phyloP scores from a whole-genome alignment of 225 moss, liverwort and hornwort species.

The Pseudisothecium myosuroides region DNA sequence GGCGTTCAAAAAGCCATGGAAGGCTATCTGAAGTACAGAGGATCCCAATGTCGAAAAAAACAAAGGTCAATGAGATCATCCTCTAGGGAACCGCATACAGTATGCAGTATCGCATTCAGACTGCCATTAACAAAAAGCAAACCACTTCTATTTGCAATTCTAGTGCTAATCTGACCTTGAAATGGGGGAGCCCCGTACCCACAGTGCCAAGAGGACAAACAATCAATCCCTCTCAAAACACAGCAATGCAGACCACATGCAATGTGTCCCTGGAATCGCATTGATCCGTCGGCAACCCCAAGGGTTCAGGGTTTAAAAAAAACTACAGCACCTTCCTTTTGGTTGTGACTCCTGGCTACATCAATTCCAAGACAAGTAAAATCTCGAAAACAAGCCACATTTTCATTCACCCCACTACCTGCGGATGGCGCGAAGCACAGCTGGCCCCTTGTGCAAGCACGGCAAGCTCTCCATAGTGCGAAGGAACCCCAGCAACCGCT shows the following conservation, averaged over 20 bases:
- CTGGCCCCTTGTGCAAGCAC: slow-evolving; percentile 50
- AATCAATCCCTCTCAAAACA: background rate
- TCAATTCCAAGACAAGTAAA: background rate
- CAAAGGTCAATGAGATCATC: too few relatives aligned
- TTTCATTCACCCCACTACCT: background rate
- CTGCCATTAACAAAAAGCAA: background rate
- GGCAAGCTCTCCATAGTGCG: slow-evolving; percentile 60
- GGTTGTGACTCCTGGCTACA: background rate
- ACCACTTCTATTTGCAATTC: background rate
- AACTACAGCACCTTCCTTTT: background rate
- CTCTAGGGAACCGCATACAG: too few relatives aligned
- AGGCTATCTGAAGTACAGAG: background rate
- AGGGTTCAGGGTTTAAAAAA: background rate
- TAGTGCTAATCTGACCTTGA: background rate
- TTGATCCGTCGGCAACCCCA: too few relatives aligned
- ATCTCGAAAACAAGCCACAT: background rate
- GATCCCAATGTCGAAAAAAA: background rate
- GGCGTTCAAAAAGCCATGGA: background rate
- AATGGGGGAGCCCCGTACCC: background rate
- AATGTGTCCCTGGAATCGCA: background rate
- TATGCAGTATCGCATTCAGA: background rate
- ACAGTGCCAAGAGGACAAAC: background rate
- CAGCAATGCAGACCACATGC: background rate
- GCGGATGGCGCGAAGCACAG: slow-evolving; percentile 46
- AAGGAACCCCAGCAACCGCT: slow-evolving; percentile 61